These are phyloP conservation scores for Amanita subjunquillea DNA, from an alignment of 768 basidiomycete genomes.

Conservation along the genomic window DNA sequence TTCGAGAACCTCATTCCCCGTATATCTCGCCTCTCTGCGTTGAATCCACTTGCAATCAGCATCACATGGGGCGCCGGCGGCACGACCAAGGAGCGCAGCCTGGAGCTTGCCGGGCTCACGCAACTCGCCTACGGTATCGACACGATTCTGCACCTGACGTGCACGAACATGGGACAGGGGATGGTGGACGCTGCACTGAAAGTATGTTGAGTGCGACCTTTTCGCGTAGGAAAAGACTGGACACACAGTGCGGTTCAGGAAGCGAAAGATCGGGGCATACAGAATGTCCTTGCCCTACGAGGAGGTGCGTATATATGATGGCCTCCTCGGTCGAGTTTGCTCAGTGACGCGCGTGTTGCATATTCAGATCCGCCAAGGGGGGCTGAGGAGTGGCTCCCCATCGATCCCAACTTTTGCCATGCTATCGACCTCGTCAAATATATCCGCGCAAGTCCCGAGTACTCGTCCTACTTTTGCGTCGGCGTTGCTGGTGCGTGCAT, in stretches of 20 bases:
- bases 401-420: slow-evolving; percentile 74
- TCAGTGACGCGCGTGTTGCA: neutral
- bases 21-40: slow-evolving; percentile 67
- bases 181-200: slow-evolving; percentile 78
- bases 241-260: slow-evolving; percentile 28
- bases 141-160: slow-evolving; percentile 90
- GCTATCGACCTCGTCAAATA: slow-evolving; percentile 87
- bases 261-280: slow-evolving; percentile 73
- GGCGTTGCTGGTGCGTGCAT: slow-evolving; percentile 74
- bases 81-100: slow-evolving; percentile 74
- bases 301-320: slow-evolving; percentile 45
- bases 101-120: slow-evolving; percentile 76
- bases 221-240: neutral
- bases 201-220: slow-evolving; percentile 32
- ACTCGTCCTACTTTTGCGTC: slow-evolving; percentile 80
- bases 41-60: slow-evolving; percentile 78
- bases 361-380: slow-evolving; percentile 81
- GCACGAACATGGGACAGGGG: slow-evolving; percentile 91
- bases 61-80: slow-evolving; percentile 99
- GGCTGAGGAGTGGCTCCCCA: slow-evolving; percentile 86
- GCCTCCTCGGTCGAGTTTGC: no score
- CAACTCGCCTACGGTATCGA: slow-evolving; percentile 71
- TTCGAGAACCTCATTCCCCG: slow-evolving; percentile 87
- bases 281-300: slow-evolving; percentile 85
- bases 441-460: slow-evolving; percentile 69